Percentiles rank a stretch among this genome's conserved stretches.
phyloP scores from a whole-genome alignment of 148 eudicot species.

The Diospyros kaki region DNA sequence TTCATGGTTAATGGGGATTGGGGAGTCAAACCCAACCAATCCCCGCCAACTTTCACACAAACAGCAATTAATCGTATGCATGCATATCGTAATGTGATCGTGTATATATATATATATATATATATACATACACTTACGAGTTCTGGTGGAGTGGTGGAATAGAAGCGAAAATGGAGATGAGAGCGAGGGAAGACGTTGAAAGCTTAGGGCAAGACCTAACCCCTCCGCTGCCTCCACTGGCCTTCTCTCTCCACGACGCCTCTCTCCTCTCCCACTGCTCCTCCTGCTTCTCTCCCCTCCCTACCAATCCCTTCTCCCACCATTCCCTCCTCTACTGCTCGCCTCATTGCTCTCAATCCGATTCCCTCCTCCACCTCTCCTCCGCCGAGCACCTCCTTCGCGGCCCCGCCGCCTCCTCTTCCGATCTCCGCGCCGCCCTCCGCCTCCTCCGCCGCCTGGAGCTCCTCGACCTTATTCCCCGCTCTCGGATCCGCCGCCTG shows the following conservation, averaged over 20 bases:
- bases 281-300: background rate
- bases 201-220: constrained; percentile 32
- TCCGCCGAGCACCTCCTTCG: constrained; percentile 48
- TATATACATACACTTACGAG: too few species aligned
- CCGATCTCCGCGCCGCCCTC: constrained; percentile 68
- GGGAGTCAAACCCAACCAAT: too few species aligned
- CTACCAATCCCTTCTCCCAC: background rate
- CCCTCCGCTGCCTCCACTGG: constrained; percentile 46
- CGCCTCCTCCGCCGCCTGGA: constrained; percentile 45
- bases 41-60: too few species aligned
- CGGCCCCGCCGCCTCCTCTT: constrained; percentile 27
- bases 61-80: too few species aligned
- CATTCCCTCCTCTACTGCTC: constrained; percentile 38
- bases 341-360: constrained; percentile 28
- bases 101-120: too few species aligned
- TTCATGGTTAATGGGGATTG: too few species aligned
- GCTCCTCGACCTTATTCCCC: background rate
- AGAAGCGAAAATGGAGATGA: constrained; percentile 38
- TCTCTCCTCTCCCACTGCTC: constrained; percentile 23
- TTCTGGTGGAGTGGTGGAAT: too few species aligned
- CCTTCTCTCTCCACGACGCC: constrained; percentile 49
- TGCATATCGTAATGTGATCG: too few species aligned
- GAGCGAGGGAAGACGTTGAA: constrained; percentile 29
- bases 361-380: constrained; percentile 38
- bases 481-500: background rate